Base-by-base conservation (phyloP, 2,329 filamentous ascomycete genomes). In the Ophiocordyceps camponoti-rufipedis region DNA sequence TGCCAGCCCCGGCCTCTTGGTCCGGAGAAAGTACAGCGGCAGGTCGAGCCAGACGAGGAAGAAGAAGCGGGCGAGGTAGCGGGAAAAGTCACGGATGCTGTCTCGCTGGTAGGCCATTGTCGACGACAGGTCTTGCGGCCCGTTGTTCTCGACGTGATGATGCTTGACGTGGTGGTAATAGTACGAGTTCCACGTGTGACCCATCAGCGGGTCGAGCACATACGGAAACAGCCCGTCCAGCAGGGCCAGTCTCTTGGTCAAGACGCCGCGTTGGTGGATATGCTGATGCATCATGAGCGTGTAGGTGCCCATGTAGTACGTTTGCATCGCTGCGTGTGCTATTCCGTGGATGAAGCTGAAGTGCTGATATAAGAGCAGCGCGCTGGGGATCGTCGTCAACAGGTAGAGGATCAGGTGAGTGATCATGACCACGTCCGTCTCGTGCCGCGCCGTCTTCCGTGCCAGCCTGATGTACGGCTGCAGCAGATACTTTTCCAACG, bases 91-190 rank as follows among this genome's bases (percentile, higher is more conserved):
- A 49, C 63, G 62, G 1, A 77, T 48, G 45, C 74, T 72, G 57
- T 89, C 84, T 6, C 84, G 73, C 57, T 87, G 81, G 58, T 84
- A 88, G 13, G 80, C 72, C 35, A 89, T 72, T 0, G 84, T 89
- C 0, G 81, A 82, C 1, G 79, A 85, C 0, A 87, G 68, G 55
- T 89, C 84, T 42, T 80, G 71, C 0, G 82, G 82, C 0, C 84
- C 84, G 54, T 89, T 89, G 49, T 77, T 80, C 62, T 88, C 84
- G 46, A 88, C 78, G 52, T 89, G 84, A 56, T 89, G 84, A 56
- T 87, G 82, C 66, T 89, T 89, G 56, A 88, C 82, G 55, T 89
- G 84, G 56, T 89, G 84, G 56, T 86, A 88, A 58, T 74, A 89
- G 63, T 89, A 89, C 2, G 79, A 80, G 62, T 89, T 85, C 82